Conservation (phyloP, 148 eudicot species). For the Diospyros kaki region DNA sequence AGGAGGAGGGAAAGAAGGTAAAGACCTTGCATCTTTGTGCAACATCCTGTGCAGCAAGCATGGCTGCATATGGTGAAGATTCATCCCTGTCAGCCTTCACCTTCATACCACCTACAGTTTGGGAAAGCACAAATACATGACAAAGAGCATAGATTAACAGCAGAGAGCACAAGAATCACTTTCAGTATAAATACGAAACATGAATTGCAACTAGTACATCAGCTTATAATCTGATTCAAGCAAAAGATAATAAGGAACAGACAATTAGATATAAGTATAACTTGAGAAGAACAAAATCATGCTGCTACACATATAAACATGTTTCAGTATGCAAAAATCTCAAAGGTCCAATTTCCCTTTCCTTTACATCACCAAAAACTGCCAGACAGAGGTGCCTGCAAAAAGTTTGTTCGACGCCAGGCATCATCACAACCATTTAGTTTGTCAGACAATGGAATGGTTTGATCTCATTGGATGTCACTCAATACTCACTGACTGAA, state of each 20-base stretch:
- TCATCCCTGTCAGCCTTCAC: constrained; percentile 18
- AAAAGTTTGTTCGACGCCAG: too few relatives aligned
- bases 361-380: too few relatives aligned
- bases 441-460: too few relatives aligned
- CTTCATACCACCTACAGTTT: constrained; percentile 32
- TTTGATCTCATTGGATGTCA: too few relatives aligned
- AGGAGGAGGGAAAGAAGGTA: too few relatives aligned
- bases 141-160: background rate
- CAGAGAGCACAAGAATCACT: background rate
- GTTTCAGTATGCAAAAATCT: too few relatives aligned
- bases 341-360: too few relatives aligned
- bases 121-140: background rate
- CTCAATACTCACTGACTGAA: too few relatives aligned
- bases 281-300: background rate
- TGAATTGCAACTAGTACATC: background rate
- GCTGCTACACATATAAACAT: background rate
- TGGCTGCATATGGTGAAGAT: constrained; percentile 14
- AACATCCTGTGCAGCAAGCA: constrained; percentile 63
- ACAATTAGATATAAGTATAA: background rate
- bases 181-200: background rate
- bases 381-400: too few relatives aligned
- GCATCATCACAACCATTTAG: too few relatives aligned
- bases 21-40: constrained; percentile 48
- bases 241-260: background rate
- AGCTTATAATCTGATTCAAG: background rate